Evolutionary conservation across 345 rosid genomes (phyloP).

Genomic region (Hibiscus syriacus): DNA sequence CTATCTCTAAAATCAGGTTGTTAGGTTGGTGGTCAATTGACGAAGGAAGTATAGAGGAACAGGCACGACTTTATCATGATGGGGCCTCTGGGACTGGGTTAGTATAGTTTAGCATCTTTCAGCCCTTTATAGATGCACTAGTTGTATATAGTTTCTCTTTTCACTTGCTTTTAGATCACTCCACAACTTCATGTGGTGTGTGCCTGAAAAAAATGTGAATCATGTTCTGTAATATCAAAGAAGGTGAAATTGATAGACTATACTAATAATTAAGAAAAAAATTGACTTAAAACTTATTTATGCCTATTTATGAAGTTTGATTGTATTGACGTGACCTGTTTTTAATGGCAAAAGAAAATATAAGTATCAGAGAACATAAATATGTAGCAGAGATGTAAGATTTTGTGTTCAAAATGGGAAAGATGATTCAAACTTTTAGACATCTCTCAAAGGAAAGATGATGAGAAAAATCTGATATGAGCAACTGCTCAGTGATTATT

Average conservation of each 20-base stretch:
- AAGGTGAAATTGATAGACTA: neutral
- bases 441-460: neutral
- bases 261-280: neutral
- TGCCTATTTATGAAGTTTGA: neutral
- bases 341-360: neutral
- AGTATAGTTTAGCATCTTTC: constrained; percentile 17
- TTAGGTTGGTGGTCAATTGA: constrained; percentile 99
- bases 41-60: constrained; percentile 91
- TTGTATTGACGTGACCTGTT: neutral
- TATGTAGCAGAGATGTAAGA: neutral
- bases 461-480: neutral
- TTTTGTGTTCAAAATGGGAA: neutral
- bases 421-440: neutral
- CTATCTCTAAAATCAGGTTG: constrained; percentile 40
- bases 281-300: neutral
- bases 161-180: neutral
- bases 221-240: neutral
- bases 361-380: neutral
- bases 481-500: neutral
- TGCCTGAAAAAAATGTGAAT: neutral
- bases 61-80: constrained; percentile 69
- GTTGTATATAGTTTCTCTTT: neutral
- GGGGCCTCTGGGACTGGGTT: constrained; percentile 72
- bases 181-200: neutral
- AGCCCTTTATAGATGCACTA: neutral